Base-by-base conservation (phyloP, 2,329 filamentous ascomycete species). In the Scedosporium aurantiacum region DNA sequence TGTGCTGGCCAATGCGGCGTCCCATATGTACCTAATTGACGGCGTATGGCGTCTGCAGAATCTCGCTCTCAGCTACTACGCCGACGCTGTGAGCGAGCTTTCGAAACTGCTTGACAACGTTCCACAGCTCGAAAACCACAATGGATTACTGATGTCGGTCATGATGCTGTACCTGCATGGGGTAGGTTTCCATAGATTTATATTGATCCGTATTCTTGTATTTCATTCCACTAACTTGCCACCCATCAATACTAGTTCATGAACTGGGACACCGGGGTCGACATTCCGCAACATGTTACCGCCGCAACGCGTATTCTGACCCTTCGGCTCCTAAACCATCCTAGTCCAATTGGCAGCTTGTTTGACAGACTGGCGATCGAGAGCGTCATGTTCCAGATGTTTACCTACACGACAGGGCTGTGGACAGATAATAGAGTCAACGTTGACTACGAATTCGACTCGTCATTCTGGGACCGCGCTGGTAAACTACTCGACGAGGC, bases 1-100 rank as follows among this genome's bases (percentile, higher is more conserved):
- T 6, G 69, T 71, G 1, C 60, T 72, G 40, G 68, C 68, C 12
- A 68, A 66, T 37, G 65, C 67, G 7, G 67, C 68, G 2, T 67
- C 67, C 1, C 68, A 69, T 7, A 61, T 69, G 3, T 64, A 68
- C 54, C 61, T 65, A 2, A 61, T 61, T 6, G 65, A 67, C 14
- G 28, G 56, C 0, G 63, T 63, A 0, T 59, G 58, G 27, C 63
- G 61, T 7, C 66, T 67, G 63, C 63, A 67, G 37, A 64, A 66
- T 8, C 63, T 69, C 4, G 63, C 67, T 0, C 60, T 69, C 0
- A 63, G 58, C 0, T 70, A 69, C 23, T 70, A 68, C 37, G 65
- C 66, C 0, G 63, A 64, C 27, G 66, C 67, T 0, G 50, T 69
- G 2, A 64, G 41, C 5, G 64, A 65, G 23, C 60, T 70, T 3